Conservation (phyloP, 2,329 filamentous ascomycete species). For the Fusarium sp. region DNA sequence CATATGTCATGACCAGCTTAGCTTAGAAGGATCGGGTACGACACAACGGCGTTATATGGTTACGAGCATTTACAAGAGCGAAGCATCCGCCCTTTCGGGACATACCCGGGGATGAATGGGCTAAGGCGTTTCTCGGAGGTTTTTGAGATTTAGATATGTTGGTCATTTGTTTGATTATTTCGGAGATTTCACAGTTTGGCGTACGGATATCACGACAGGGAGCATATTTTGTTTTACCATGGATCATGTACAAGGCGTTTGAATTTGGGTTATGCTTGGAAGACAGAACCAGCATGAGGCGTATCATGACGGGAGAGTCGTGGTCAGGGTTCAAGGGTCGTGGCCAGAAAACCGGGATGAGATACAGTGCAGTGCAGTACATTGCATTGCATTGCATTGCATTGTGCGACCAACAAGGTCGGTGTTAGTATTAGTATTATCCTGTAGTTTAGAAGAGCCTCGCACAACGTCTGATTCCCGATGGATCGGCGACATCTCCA, state of each 20-base stretch:
- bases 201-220: slow-evolving; percentile 16
- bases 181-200: slow-evolving; percentile 15
- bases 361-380: background rate
- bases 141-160: background rate
- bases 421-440: slow-evolving; percentile 15
- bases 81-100: slow-evolving; percentile 33
- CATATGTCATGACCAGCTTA: slow-evolving; percentile 3
- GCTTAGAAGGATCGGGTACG: slow-evolving; percentile 5
- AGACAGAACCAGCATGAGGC: slow-evolving; percentile 35
- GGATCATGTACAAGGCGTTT: slow-evolving; percentile 16
- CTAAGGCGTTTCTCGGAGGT: slow-evolving; percentile 21
- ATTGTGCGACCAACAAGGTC: slow-evolving; percentile 16
- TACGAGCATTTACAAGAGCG: slow-evolving; percentile 37
- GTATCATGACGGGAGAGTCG: slow-evolving; percentile 6
- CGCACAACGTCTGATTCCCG: background rate
- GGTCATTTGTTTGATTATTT: background rate
- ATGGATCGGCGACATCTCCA: background rate
- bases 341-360: slow-evolving; percentile 5
- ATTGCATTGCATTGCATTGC: slow-evolving; percentile 6
- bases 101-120: slow-evolving; percentile 6
- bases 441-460: slow-evolving; percentile 25
- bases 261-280: slow-evolving; percentile 26
- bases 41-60: slow-evolving; percentile 36
- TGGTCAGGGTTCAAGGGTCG: background rate
- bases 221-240: slow-evolving; percentile 6